phyloP scores from a whole-genome alignment of 257 asterid species.

The Plectranthus barbatus region DNA sequence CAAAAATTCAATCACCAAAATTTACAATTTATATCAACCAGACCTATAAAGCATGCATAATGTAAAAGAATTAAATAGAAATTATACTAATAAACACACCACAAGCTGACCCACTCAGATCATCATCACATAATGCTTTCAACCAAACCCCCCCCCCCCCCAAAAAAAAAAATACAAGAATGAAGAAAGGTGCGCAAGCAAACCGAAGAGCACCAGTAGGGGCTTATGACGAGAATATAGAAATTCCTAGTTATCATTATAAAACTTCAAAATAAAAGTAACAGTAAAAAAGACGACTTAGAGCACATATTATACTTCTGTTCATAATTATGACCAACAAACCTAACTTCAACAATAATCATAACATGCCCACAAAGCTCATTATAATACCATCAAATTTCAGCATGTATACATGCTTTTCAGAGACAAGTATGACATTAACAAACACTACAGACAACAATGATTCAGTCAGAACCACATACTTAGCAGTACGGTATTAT shows the following conservation, averaged over 20 bases:
- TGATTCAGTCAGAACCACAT: neutral
- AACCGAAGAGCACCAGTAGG: neutral
- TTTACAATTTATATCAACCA: neutral
- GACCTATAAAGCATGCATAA: neutral
- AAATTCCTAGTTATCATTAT: neutral
- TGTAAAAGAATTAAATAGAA: too few relatives aligned
- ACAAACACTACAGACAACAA: neutral
- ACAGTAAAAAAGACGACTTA: neutral
- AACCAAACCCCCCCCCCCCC: too few relatives aligned
- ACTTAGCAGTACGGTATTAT: neutral
- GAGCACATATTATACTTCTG: neutral
- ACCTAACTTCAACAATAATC: neutral
- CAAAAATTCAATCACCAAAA: neutral
- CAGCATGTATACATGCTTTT: neutral
- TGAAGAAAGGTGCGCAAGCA: too few relatives aligned
- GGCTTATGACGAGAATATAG: neutral
- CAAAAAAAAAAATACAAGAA: too few relatives aligned
- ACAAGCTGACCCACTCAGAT: too few relatives aligned
- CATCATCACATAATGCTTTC: too few relatives aligned
- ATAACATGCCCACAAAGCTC: neutral
- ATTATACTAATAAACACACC: too few relatives aligned
- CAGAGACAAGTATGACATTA: neutral
- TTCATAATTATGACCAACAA: neutral
- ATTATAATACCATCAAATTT: neutral
- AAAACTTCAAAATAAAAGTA: neutral